Percentiles rank a stretch among this genome's conserved stretches.
These are phyloP conservation scores for Boletellus emodensis DNA, from an alignment of 768 basidiomycete genomes.

Conservation along the genomic window DNA sequence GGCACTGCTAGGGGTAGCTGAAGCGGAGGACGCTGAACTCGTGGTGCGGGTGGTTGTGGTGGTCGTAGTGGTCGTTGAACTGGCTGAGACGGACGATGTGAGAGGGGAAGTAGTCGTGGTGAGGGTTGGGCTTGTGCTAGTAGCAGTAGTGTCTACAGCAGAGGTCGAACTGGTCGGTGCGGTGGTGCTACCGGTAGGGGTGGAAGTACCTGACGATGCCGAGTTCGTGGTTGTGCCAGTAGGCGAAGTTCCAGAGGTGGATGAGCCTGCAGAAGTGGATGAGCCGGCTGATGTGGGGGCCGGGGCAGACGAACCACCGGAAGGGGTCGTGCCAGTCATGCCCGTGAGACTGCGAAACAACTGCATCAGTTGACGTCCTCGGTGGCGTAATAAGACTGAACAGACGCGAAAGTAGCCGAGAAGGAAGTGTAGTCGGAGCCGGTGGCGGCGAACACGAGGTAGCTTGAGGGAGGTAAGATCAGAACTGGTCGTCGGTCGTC, in stretches of 20 bases:
- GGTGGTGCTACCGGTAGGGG: slow-evolving; percentile 1
- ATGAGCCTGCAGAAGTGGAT: slow-evolving; percentile 12
- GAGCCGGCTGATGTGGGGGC: slow-evolving; percentile 7
- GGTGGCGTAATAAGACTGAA: background rate
- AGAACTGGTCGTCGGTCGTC: background rate
- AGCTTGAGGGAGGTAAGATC: slow-evolving; percentile 37
- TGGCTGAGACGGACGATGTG: slow-evolving; percentile 25
- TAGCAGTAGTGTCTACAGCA: slow-evolving; percentile 19
- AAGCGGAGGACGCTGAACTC: slow-evolving; percentile 5
- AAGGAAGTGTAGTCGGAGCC: slow-evolving; percentile 36
- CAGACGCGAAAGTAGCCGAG: slow-evolving; percentile 58
- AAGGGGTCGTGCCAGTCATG: slow-evolving; percentile 54
- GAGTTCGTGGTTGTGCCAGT: slow-evolving; percentile 1
- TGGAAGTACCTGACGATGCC: slow-evolving; percentile 16
- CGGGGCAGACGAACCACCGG: slow-evolving; percentile 19
- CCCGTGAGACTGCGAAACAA: slow-evolving; percentile 42
- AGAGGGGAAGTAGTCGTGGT: slow-evolving; percentile 24
- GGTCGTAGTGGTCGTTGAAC: slow-evolving; percentile 23
- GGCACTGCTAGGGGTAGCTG: slow-evolving; percentile 17
- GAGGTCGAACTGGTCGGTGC: slow-evolving; percentile 10
- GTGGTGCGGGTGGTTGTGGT: slow-evolving; percentile 10
- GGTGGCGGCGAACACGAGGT: slow-evolving; percentile 53
- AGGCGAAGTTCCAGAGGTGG: slow-evolving; percentile 5
- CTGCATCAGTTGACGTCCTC: background rate
- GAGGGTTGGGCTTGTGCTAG: slow-evolving; percentile 31